phyloP scores from a whole-genome alignment of 139 green algal species.

The Chlorella ohadii region DNA sequence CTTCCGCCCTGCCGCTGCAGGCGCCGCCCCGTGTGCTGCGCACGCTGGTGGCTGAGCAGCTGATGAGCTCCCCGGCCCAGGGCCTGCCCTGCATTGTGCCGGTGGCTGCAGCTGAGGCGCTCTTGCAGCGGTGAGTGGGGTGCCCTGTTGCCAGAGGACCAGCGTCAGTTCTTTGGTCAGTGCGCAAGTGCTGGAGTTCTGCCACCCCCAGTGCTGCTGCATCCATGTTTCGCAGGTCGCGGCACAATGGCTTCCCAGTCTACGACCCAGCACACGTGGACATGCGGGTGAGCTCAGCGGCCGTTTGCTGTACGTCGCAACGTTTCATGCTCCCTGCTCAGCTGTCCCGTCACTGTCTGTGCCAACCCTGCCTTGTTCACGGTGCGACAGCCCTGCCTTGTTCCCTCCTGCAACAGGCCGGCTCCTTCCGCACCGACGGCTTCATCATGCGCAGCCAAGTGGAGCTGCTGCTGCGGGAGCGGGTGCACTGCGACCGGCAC shows the following conservation, averaged over 20 bases:
- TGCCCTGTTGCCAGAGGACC: no score
- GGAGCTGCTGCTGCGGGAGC: neutral
- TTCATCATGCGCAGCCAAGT: conserved; percentile 23
- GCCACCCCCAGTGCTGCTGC: no score
- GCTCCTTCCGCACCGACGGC: neutral
- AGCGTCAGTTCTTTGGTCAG: no score
- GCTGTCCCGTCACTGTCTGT: no score
- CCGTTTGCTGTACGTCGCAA: no score
- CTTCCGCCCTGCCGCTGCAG: neutral
- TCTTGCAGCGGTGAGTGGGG: neutral
- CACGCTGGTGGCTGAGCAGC: neutral
- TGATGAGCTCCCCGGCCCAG: conserved; percentile 16
- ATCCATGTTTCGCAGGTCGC: no score
- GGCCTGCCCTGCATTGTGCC: conserved; percentile 11
- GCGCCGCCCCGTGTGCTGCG: neutral
- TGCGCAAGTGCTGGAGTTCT: no score
- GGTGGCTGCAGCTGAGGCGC: neutral
- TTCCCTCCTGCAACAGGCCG: neutral
- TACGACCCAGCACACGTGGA: neutral
- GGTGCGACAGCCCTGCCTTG: no score
- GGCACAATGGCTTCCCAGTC: conserved; percentile 21
- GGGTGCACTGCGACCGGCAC: conserved; percentile 14
- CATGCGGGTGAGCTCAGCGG: neutral
- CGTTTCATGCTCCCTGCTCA: no score
- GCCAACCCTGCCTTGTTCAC: no score